These are phyloP conservation scores for Polyrhizophydium stewartii DNA, from an alignment of 371 early-diverging fungal genomes.

Conservation along the genomic window DNA sequence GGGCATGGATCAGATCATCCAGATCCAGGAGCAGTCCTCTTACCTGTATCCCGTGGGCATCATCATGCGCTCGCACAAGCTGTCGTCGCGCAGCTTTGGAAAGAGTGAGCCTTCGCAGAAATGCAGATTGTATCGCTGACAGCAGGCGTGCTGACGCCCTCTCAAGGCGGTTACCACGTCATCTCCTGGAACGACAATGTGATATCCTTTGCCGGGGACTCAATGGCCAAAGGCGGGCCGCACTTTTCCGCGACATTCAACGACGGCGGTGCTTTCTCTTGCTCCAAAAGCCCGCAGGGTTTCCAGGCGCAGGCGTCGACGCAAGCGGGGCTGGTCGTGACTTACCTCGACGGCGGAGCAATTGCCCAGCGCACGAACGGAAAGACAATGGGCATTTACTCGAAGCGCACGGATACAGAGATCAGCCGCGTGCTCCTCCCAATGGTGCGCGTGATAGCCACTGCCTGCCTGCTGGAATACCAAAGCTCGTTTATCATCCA, in stretches of 20 bases:
- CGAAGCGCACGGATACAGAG: conserved; percentile 4
- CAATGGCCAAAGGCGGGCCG: neutral
- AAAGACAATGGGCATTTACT: neutral
- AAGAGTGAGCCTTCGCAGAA: neutral
- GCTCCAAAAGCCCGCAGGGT: conserved; percentile 4
- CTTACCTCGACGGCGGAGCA: conserved; percentile 13
- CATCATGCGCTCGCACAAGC: neutral
- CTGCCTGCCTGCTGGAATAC: too few species aligned
- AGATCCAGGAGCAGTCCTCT: conserved; percentile 14
- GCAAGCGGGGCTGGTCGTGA: conserved; percentile 16
- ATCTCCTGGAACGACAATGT: conserved; percentile 12
- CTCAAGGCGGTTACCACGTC: conserved; percentile 12
- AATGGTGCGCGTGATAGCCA: neutral
- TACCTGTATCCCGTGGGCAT: conserved; percentile 24
- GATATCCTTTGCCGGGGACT: neutral
- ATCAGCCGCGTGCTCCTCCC: conserved; percentile 8
- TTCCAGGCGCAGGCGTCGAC: conserved; percentile 16
- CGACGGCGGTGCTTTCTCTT: conserved; percentile 20
- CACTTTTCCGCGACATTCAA: conserved; percentile 21
- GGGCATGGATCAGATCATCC: conserved; percentile 27
- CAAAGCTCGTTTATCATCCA: too few species aligned
- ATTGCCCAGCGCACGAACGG: conserved; percentile 7
- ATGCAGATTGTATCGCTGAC: too few species aligned
- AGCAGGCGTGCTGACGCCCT: too few species aligned
- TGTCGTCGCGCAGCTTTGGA: neutral